phyloP scores from a whole-genome alignment of 345 rosid species.

The Syzygium aromaticum region DNA sequence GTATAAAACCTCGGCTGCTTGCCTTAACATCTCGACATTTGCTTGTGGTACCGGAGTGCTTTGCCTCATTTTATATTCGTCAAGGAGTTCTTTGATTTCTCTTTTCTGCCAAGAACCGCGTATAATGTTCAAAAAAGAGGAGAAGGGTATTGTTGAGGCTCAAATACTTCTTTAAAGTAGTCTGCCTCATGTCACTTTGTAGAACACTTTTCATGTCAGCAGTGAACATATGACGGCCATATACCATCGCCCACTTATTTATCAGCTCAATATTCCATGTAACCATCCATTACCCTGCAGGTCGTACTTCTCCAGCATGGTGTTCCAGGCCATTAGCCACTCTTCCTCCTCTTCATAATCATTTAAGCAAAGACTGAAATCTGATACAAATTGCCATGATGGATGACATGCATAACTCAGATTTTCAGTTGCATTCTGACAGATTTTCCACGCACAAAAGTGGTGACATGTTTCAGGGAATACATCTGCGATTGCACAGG shows the following conservation, averaged over 20 bases:
- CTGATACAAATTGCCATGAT: not conserved
- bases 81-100: not conserved
- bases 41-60: not conserved
- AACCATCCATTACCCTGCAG: constrained; percentile 27
- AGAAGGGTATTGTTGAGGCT: not conserved
- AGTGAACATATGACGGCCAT: not conserved
- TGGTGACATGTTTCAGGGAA: constrained; percentile 22
- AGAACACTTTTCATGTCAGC: not conserved
- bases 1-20: not conserved
- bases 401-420: constrained; percentile 4
- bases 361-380: constrained; percentile 4
- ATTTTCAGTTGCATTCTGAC: constrained; percentile 23
- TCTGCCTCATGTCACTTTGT: not conserved
- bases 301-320: constrained; percentile 12
- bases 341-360: constrained; percentile 1
- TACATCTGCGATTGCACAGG: constrained; percentile 18
- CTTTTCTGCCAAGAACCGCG: not conserved
- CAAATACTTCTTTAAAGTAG: not conserved
- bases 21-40: not conserved
- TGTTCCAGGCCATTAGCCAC: constrained; percentile 19
- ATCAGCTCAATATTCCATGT: constrained; percentile 19
- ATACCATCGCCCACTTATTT: constrained; percentile 23
- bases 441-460: constrained; percentile 24
- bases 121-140: not conserved
- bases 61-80: not conserved